phyloP scores from a whole-genome alignment of 352 stramenopile species.

The Globisporangium cylindrosporum region DNA sequence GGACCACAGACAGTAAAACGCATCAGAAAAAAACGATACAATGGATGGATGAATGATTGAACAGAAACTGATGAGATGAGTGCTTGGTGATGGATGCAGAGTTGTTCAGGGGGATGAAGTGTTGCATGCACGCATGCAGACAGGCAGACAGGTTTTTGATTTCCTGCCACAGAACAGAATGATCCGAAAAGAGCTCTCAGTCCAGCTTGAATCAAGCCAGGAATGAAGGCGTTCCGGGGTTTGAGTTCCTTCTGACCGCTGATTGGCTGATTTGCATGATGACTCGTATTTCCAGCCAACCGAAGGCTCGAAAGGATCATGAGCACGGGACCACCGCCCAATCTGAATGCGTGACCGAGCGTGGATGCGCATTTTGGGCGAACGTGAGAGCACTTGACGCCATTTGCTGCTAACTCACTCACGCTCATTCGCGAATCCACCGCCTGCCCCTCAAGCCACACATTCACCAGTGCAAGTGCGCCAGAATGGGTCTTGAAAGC shows the following conservation, averaged over 20 bases:
- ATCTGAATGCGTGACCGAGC: not conserved
- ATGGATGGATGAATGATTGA: conserved; percentile 9
- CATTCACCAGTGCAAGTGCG: not conserved
- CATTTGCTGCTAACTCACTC: not conserved
- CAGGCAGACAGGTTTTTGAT: not conserved
- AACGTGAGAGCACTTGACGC: not conserved
- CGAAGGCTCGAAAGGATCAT: not conserved
- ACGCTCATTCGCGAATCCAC: conserved; percentile 10
- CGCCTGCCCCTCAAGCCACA: not conserved
- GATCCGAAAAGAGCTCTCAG: conserved; percentile 10
- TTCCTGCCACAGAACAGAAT: not conserved
- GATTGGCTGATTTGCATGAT: not conserved
- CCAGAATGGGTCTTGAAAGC: conserved; percentile 18
- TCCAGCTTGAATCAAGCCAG: not conserved
- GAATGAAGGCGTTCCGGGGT: not conserved
- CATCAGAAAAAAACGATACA: conserved; percentile 5
- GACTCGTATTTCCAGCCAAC: not conserved
- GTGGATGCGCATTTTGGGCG: conserved; percentile 4
- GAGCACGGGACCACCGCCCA: not conserved
- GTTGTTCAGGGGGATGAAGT: not conserved
- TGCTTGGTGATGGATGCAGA: conserved; percentile 5
- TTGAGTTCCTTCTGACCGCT: not conserved
- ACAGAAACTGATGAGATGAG: not conserved
- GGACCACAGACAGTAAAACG: not conserved
- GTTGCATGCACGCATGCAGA: not conserved